Percentiles rank a stretch among this genome's conserved stretches.
These are phyloP conservation scores for Hippophae tibetana DNA, from an alignment of 306 rosid genomes.

Conservation along the genomic window DNA sequence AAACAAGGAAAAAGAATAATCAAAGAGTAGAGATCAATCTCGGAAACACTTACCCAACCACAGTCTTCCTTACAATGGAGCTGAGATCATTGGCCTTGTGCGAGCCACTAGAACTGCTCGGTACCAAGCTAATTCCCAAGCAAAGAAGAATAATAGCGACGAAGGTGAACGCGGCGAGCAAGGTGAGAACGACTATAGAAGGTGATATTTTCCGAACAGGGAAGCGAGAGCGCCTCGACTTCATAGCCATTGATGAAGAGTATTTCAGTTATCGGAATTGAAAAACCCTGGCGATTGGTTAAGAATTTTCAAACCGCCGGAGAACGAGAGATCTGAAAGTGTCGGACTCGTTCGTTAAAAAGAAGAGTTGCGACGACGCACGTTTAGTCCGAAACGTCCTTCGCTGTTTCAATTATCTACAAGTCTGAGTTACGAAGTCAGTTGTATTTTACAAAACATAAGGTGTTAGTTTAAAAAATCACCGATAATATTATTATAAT, in stretches of 20 bases:
- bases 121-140: constrained; percentile 79
- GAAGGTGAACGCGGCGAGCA: constrained; percentile 66
- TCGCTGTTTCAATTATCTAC: too few relatives aligned
- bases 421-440: too few relatives aligned
- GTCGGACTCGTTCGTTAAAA: too few relatives aligned
- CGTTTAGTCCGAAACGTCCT: too few relatives aligned
- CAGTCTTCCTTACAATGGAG: constrained; percentile 50
- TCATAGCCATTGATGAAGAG: constrained; percentile 42
- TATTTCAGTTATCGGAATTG: constrained; percentile 1
- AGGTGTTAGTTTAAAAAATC: too few relatives aligned
- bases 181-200: constrained; percentile 42
- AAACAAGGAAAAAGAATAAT: neutral
- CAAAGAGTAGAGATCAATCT: too few relatives aligned
- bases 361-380: too few relatives aligned
- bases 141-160: constrained; percentile 73
- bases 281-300: too few relatives aligned
- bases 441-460: too few relatives aligned
- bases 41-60: constrained; percentile 22
- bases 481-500: too few relatives aligned
- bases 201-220: constrained; percentile 49
- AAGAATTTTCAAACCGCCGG: too few relatives aligned
- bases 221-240: constrained; percentile 48
- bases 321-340: too few relatives aligned
- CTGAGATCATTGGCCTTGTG: constrained; percentile 76
- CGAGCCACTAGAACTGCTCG: constrained; percentile 37